Conservation (phyloP, 192 early-diverging fungal genomes). For the Coemansia sp. region DNA sequence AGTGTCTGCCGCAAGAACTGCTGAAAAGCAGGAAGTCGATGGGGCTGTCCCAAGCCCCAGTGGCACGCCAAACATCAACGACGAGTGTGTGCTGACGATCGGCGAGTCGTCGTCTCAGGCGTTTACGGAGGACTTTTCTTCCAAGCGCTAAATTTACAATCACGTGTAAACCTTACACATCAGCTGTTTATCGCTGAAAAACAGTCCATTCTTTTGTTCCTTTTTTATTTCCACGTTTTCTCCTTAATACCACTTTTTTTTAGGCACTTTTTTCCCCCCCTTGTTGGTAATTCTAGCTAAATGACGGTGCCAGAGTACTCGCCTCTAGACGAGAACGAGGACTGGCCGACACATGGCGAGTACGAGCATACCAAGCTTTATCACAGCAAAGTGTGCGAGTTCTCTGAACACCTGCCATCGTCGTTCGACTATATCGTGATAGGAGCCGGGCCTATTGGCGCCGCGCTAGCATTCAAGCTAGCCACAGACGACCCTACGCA, state of each 20-base stretch:
- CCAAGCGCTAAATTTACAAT: slow-evolving; percentile 3
- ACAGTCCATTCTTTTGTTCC: neutral
- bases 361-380: slow-evolving; percentile 35
- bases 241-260: neutral
- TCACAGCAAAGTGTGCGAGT: slow-evolving; percentile 14
- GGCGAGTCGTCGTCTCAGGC: slow-evolving; percentile 1
- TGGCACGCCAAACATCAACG: neutral
- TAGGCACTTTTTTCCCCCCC: neutral
- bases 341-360: slow-evolving; percentile 41
- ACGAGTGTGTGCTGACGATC: slow-evolving; percentile 3
- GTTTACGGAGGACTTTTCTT: neutral
- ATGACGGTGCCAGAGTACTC: slow-evolving; percentile 14
- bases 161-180: slow-evolving; percentile 2
- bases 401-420: neutral
- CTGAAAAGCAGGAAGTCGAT: neutral
- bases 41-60: neutral
- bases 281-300: neutral
- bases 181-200: neutral
- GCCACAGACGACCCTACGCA: slow-evolving; percentile 66
- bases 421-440: slow-evolving; percentile 82
- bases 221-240: neutral
- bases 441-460: slow-evolving; percentile 93
- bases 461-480: slow-evolving; percentile 77
- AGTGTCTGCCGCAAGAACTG: neutral
- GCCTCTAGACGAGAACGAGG: slow-evolving; percentile 32